These are phyloP conservation scores for Lepiota venenata DNA, from an alignment of 768 basidiomycete genomes.

Conservation along the genomic window DNA sequence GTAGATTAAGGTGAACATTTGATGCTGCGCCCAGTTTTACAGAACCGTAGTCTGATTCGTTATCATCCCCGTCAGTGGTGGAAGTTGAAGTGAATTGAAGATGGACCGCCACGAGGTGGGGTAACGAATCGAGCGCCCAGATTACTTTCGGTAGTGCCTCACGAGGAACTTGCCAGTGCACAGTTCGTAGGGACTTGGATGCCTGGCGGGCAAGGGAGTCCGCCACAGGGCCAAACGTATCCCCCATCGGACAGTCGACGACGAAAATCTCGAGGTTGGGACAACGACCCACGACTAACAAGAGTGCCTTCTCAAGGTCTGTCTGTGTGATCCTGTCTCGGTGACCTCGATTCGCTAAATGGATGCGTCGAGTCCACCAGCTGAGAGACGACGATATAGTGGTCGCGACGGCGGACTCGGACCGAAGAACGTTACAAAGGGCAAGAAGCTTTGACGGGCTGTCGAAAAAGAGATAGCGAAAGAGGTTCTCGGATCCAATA, in stretches of 20 bases:
- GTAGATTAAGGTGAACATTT: conserved; percentile 50
- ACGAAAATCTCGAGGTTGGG: conserved; percentile 75
- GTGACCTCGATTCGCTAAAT: conserved; percentile 29
- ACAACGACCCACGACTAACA: conserved; percentile 58
- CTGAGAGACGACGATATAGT: conserved; percentile 49
- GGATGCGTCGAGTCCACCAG: conserved; percentile 74
- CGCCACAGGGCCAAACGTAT: conserved; percentile 58
- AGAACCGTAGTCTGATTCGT: conserved; percentile 27
- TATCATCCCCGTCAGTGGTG: conserved; percentile 34
- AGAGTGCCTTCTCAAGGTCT: conserved; percentile 50
- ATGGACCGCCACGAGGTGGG: conserved; percentile 50
- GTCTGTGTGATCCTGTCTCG: conserved; percentile 39
- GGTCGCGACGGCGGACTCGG: conserved; percentile 30
- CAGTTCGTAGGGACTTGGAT: conserved; percentile 50
- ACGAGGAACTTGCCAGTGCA: conserved; percentile 55
- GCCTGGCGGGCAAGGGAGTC: conserved; percentile 57
- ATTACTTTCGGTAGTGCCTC: conserved; percentile 61
- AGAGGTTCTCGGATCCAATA: conserved; percentile 63
- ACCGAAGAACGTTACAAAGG: conserved; percentile 50
- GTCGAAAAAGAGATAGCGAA: conserved; percentile 66
- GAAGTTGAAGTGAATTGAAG: conserved; percentile 44
- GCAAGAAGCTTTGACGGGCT: conserved; percentile 51
- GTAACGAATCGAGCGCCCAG: conserved; percentile 66
- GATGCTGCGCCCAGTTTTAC: conserved; percentile 60
- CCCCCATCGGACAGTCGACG: conserved; percentile 60